phyloP scores from a whole-genome alignment of 306 rosid species.

The Psophocarpus tetragonolobus region DNA sequence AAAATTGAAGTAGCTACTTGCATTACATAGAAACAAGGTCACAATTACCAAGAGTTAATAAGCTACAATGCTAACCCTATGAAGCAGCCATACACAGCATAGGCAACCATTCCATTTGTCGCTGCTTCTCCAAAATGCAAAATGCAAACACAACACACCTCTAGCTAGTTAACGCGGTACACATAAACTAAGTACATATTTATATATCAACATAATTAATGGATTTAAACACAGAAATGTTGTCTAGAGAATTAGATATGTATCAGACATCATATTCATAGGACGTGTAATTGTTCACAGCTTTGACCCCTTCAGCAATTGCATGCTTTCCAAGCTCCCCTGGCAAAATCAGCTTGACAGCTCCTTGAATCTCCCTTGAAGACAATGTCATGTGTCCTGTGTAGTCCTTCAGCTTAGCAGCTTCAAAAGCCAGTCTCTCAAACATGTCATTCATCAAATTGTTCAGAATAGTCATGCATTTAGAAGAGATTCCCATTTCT shows the following conservation, averaged over 20 bases:
- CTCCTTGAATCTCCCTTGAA: conserved; percentile 70
- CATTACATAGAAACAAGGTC: neutral
- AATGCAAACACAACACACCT: neutral
- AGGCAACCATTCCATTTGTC: neutral
- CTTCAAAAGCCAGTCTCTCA: conserved; percentile 68
- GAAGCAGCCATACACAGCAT: neutral
- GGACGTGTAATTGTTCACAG: conserved; percentile 45
- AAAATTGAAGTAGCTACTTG: neutral
- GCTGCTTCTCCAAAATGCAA: neutral
- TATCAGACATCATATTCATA: neutral
- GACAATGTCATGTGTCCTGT: conserved; percentile 51
- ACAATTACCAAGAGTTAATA: neutral
- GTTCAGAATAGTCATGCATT: conserved; percentile 62
- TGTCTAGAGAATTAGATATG: neutral
- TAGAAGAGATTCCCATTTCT: conserved; percentile 56
- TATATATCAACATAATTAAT: neutral
- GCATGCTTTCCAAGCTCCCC: conserved; percentile 82
- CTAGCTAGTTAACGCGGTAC: neutral
- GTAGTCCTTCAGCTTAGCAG: conserved; percentile 48
- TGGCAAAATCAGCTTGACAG: conserved; percentile 64
- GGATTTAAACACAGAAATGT: neutral
- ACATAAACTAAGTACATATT: neutral
- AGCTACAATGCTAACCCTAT: neutral
- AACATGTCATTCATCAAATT: conserved; percentile 85
- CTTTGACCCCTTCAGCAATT: conserved; percentile 73